Evolutionary conservation across 108 stramenopile species (phyloP).

Genomic region (Bacterosira constricta): DNA sequence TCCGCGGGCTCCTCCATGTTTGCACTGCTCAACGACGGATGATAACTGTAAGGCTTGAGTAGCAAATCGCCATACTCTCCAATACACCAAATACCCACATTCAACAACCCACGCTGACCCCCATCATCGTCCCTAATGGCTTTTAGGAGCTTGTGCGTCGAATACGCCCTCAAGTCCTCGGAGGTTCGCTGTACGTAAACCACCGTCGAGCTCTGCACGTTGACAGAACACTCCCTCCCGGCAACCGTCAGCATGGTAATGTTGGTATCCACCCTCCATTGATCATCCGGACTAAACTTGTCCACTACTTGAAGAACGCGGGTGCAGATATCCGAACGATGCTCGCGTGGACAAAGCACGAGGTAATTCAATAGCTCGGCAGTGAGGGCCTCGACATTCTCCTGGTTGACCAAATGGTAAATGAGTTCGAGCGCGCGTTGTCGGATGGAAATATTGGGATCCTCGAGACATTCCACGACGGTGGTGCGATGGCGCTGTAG

Average conservation of each 20-base stretch:
- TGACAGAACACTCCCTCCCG: constrained; percentile 81
- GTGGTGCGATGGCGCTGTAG: constrained; percentile 91
- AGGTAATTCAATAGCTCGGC: constrained; percentile 98
- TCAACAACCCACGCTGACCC: constrained; percentile 81
- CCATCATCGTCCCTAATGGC: constrained; percentile 91
- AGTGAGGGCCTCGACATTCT: constrained; percentile 89
- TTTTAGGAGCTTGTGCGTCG: constrained; percentile 92
- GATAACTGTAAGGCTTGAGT: constrained; percentile 72
- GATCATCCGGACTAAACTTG: constrained; percentile 86
- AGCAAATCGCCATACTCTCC: constrained; percentile 88
- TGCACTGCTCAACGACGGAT: constrained; percentile 39
- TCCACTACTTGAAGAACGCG: constrained; percentile 90
- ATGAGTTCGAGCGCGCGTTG: constrained; percentile 98
- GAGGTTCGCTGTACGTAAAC: constrained; percentile 81
- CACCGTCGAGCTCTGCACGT: constrained; percentile 79
- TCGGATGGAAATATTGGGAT: constrained; percentile 98
- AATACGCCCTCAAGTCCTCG: constrained; percentile 84
- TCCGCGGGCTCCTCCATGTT: constrained; percentile 2
- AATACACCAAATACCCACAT: constrained; percentile 95
- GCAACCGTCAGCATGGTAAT: constrained; percentile 97
- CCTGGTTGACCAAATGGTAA: constrained; percentile 92
- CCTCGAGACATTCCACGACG: constrained; percentile 98
- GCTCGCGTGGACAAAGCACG: constrained; percentile 94
- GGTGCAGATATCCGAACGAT: constrained; percentile 88
- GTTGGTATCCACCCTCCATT: constrained; percentile 95